A percentile compares a stretch with the other conserved stretches of the same genome.
phyloP scores from a whole-genome alignment of 345 rosid genomes.

The Diplotaxis tenuifolia region DNA sequence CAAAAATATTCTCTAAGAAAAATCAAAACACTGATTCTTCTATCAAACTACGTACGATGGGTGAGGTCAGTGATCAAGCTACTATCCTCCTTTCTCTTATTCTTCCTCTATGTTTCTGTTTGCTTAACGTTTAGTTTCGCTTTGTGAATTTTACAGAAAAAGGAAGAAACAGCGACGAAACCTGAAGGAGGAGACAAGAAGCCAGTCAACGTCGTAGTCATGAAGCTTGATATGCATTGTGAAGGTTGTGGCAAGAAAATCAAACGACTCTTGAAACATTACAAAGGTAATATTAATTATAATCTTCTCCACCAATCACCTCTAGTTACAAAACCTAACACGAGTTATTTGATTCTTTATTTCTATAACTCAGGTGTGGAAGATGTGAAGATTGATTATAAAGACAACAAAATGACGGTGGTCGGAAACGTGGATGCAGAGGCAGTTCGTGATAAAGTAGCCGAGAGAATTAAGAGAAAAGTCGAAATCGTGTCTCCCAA shows the following conservation, averaged over 20 bases:
- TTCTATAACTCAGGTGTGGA: constrained; percentile 58
- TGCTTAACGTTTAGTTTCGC: not conserved
- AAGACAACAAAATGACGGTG: constrained; percentile 61
- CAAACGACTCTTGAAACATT: not conserved
- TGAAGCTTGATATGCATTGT: not conserved
- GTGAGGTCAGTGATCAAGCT: constrained; percentile 19
- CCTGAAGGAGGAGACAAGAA: not conserved
- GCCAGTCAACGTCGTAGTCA: not conserved
- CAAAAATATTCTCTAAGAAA: not conserved
- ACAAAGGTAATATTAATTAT: not conserved
- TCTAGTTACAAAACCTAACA: not conserved
- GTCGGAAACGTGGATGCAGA: constrained; percentile 75
- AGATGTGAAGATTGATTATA: constrained; percentile 54
- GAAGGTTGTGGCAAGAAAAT: not conserved
- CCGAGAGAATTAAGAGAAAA: constrained; percentile 52
- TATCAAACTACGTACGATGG: not conserved
- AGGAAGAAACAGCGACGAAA: not conserved
- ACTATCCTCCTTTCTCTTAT: not conserved
- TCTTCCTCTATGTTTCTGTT: not conserved
- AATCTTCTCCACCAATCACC: not conserved
- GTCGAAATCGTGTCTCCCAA: constrained; percentile 45
- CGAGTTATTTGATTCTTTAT: not conserved
- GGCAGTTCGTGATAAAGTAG: constrained; percentile 42
- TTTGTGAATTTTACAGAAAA: not conserved
- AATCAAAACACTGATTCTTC: not conserved